Evolutionary conservation across 1,284 basidiomycete genomes (phyloP).

Genomic region (Pterulicium gracile): DNA sequence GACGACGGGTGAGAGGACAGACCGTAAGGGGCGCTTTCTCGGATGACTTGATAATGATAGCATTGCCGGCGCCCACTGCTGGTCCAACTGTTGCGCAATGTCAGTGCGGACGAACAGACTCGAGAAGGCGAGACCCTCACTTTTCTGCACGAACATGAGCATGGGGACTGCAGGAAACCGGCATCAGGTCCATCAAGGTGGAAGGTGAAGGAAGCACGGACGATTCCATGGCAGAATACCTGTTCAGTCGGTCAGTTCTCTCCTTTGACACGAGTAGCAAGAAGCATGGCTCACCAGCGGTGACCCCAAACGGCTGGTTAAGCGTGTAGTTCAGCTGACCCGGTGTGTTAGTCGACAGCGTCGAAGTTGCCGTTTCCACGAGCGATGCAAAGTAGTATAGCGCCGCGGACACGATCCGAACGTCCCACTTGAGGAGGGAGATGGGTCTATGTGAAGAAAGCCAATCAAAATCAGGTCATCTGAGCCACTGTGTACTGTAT

Average conservation of each 20-base stretch:
- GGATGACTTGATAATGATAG: slow-evolving; percentile 5
- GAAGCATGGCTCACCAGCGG: too few relatives aligned
- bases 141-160: too few relatives aligned
- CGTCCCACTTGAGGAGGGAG: neutral
- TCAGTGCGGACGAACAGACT: too few relatives aligned
- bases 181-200: too few relatives aligned
- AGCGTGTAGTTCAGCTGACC: neutral
- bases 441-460: neutral
- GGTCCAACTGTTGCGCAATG: too few relatives aligned
- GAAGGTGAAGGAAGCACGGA: too few relatives aligned
- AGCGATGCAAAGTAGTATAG: neutral
- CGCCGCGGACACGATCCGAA: neutral
- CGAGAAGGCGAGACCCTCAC: too few relatives aligned
- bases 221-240: too few relatives aligned
- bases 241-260: too few relatives aligned
- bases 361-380: neutral
- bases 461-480: neutral
- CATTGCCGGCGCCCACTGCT: slow-evolving; percentile 4
- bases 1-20: neutral
- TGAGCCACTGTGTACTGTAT: neutral
- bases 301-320: slow-evolving; percentile 2
- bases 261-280: too few relatives aligned
- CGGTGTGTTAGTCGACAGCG: neutral
- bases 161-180: too few relatives aligned
- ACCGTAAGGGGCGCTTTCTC: slow-evolving; percentile 6